Evolutionary conservation across 441 rosid genomes (phyloP).

Genomic region (Euphorbia schlechtendalii): DNA sequence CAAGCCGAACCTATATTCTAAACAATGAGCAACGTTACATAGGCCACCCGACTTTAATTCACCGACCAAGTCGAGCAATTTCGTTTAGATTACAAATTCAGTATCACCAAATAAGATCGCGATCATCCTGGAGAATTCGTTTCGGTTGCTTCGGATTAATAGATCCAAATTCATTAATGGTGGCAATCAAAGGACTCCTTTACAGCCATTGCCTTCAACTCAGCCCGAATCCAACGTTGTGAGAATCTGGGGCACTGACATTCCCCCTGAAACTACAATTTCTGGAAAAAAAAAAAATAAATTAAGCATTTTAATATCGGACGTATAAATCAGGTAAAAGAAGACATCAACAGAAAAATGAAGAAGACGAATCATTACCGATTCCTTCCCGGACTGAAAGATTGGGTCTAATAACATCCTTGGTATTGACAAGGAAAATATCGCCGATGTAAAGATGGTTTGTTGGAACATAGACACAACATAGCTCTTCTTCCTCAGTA

Average conservation of each 20-base stretch:
- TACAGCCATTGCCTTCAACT: conserved; percentile 25
- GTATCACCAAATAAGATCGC: conserved; percentile 8
- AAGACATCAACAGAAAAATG: background rate
- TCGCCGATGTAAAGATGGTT: conserved; percentile 97
- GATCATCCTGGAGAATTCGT: background rate
- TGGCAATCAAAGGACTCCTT: conserved; percentile 18
- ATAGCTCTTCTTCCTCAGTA: conserved; percentile 86
- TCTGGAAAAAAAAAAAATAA: conserved; percentile 44
- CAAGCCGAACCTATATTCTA: conserved; percentile 31
- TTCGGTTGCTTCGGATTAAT: conserved; percentile 12
- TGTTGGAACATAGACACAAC: conserved; percentile 94
- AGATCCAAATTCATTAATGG: conserved; percentile 15
- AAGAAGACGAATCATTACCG: conserved; percentile 41
- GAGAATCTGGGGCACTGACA: conserved; percentile 96
- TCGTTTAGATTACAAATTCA: conserved; percentile 5
- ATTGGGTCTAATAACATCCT: conserved; percentile 91
- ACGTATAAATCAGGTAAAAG: background rate
- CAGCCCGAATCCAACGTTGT: conserved; percentile 60
- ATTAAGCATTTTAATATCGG: background rate
- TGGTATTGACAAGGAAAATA: conserved; percentile 69
- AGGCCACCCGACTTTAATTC: conserved; percentile 24
- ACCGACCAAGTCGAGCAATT: conserved; percentile 4
- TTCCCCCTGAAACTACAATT: conserved; percentile 92
- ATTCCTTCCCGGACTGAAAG: conserved; percentile 96
- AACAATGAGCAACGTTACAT: conserved; percentile 22